phyloP scores from a whole-genome alignment of 192 early-diverging fungal genomes.

The Nowakowskiella sp. region DNA sequence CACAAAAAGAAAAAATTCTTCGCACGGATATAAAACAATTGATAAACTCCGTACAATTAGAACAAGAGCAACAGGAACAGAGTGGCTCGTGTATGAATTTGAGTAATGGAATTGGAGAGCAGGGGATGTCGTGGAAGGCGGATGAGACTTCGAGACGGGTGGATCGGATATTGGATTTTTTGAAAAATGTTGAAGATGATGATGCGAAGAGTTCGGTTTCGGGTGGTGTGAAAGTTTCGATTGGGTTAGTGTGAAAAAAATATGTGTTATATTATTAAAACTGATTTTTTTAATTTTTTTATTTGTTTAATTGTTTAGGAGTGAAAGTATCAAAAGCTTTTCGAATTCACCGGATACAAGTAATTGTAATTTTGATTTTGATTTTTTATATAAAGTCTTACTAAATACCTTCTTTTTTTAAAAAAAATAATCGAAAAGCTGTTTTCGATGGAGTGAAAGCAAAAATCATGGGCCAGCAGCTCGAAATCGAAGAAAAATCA shows the following conservation, averaged over 20 bases:
- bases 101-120: too few relatives aligned
- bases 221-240: slow-evolving; percentile 4
- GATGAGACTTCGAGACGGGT: slow-evolving; percentile 21
- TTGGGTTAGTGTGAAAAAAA: background rate
- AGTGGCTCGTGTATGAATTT: too few relatives aligned
- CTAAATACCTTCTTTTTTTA: background rate
- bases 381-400: background rate
- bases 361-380: background rate
- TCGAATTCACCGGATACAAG: background rate
- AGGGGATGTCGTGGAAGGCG: too few relatives aligned
- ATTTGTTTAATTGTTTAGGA: background rate
- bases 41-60: too few relatives aligned
- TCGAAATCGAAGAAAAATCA: slow-evolving; percentile 43
- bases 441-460: slow-evolving; percentile 52
- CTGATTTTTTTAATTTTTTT: background rate
- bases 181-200: slow-evolving; percentile 38
- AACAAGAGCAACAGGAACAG: too few relatives aligned
- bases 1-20: too few relatives aligned
- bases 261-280: background rate
- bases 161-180: slow-evolving; percentile 38
- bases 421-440: slow-evolving; percentile 2
- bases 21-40: too few relatives aligned
- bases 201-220: slow-evolving; percentile 9
- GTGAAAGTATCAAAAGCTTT: background rate
- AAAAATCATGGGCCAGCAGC: slow-evolving; percentile 45